Conservation (phyloP, 257 asterid genomes). For the Gentiana straminea region DNA sequence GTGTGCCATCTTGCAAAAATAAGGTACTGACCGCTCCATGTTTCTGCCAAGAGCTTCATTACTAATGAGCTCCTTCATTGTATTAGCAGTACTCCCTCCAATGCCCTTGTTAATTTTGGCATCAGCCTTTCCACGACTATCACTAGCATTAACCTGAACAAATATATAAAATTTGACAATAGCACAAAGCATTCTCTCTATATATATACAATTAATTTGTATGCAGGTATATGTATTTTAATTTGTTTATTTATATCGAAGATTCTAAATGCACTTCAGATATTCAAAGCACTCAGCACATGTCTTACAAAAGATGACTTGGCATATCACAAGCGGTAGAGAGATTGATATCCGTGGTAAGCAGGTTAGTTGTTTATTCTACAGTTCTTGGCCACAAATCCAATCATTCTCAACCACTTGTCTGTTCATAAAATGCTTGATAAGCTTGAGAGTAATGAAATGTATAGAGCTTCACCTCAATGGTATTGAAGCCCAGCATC, state of each 20-base stretch:
- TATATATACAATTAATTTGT: not conserved
- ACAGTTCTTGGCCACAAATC: not conserved
- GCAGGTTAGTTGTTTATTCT: not conserved
- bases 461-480: slow-evolving; percentile 53
- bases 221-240: not conserved
- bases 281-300: not conserved
- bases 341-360: not conserved
- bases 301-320: not conserved
- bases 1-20: slow-evolving; percentile 4
- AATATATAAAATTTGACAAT: slow-evolving; percentile 8
- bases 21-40: slow-evolving; percentile 52
- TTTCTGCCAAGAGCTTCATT: slow-evolving; percentile 56
- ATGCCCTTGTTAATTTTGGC: slow-evolving; percentile 82
- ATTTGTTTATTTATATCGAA: no score
- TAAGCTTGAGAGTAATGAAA: not conserved
- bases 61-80: slow-evolving; percentile 81
- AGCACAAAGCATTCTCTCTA: not conserved
- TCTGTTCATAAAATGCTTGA: not conserved
- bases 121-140: slow-evolving; percentile 97
- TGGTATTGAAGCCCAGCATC: slow-evolving; percentile 82
- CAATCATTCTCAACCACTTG: not conserved
- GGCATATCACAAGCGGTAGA: not conserved
- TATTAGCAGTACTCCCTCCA: slow-evolving; percentile 92
- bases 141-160: slow-evolving; percentile 94
- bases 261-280: no score